phyloP scores from a whole-genome alignment of 2,329 filamentous ascomycete genomes.

The Hirsutella thompsonii region DNA sequence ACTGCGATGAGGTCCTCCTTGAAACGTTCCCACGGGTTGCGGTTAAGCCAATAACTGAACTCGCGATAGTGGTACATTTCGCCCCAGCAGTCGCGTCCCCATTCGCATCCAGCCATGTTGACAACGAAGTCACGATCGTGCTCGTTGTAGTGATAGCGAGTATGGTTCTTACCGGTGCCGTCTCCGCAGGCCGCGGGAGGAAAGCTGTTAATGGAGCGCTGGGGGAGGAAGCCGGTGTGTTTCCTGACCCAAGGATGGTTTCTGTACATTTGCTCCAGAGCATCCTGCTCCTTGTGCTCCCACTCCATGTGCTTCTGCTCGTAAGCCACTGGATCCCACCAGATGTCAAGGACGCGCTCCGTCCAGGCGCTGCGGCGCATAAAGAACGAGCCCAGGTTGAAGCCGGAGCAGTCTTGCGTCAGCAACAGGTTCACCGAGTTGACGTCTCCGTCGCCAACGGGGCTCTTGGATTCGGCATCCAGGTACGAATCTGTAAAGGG shows the following conservation, averaged over 20 bases:
- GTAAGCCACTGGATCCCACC: conserved; percentile 97
- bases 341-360: conserved; percentile 82
- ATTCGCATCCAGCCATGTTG: conserved; percentile 97
- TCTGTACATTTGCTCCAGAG: conserved; percentile 80
- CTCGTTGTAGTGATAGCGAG: conserved; percentile 73
- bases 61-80: conserved; percentile 96
- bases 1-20: conserved; percentile 52
- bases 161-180: conserved; percentile 49
- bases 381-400: conserved; percentile 96
- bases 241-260: conserved; percentile 88
- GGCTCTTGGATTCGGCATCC: conserved; percentile 58
- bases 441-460: conserved; percentile 61
- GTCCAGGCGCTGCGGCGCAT: conserved; percentile 76
- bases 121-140: conserved; percentile 84
- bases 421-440: conserved; percentile 79
- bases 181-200: conserved; percentile 80
- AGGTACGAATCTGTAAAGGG: conserved; percentile 64
- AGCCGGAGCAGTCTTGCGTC: conserved; percentile 87
- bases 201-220: conserved; percentile 91
- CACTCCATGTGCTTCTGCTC: conserved; percentile 98
- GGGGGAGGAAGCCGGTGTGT: conserved; percentile 77
- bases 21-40: conserved; percentile 65
- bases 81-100: conserved; percentile 92
- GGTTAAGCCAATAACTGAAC: conserved; percentile 80
- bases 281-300: conserved; percentile 98